Evolutionary conservation across 495 filamentous ascomycete species (phyloP).

Genomic region (Neurospora terricola): DNA sequence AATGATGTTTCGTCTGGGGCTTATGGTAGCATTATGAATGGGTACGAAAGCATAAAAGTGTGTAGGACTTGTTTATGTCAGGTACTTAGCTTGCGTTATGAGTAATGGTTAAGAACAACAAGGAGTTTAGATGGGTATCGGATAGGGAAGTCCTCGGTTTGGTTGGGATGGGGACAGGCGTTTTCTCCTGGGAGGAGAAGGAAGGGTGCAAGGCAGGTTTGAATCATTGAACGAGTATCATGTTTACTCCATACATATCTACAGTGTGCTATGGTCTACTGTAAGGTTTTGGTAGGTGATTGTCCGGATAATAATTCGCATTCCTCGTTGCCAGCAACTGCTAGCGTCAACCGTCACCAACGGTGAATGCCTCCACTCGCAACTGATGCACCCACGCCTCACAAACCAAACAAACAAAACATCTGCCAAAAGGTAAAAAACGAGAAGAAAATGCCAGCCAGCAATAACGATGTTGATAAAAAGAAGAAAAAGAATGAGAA

Average conservation of each 20-base stretch:
- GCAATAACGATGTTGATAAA: no score
- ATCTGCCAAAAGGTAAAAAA: background rate
- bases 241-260: background rate
- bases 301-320: background rate
- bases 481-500: background rate
- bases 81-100: background rate
- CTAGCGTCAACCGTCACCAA: background rate
- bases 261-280: background rate
- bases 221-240: background rate
- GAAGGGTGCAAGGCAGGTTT: background rate
- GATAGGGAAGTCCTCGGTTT: background rate
- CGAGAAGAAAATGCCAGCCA: background rate
- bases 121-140: background rate
- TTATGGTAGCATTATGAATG: background rate
- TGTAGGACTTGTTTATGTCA: background rate
- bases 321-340: background rate
- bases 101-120: background rate
- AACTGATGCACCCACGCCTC: background rate
- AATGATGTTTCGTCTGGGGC: background rate
- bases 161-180: background rate
- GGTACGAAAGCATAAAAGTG: background rate
- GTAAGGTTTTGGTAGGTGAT: background rate
- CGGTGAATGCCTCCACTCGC: background rate
- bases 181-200: background rate
- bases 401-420: background rate